Evolutionary conservation across 2,329 filamentous ascomycete species (phyloP).

Genomic region (Claviceps cyperi): DNA sequence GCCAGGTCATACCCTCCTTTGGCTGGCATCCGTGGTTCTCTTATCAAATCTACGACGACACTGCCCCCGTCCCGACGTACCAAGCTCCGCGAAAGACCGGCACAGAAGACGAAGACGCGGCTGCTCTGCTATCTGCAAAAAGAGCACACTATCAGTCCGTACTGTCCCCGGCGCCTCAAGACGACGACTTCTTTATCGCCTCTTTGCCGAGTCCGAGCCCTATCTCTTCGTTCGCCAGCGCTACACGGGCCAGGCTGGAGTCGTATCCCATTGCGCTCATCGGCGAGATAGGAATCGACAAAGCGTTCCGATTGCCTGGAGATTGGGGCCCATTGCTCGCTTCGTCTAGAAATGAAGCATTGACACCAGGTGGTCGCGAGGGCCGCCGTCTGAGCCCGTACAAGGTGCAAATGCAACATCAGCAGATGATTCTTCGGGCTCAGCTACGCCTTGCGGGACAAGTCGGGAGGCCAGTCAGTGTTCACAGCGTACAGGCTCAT

Average conservation of each 20-base stretch:
- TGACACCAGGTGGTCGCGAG: conserved; percentile 59
- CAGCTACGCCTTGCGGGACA: conserved; percentile 61
- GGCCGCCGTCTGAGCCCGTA: conserved; percentile 53
- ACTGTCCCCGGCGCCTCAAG: conserved; percentile 37
- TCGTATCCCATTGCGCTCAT: conserved; percentile 50
- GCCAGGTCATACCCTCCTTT: conserved; percentile 49
- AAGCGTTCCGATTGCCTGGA: conserved; percentile 58
- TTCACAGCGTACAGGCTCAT: conserved; percentile 65
- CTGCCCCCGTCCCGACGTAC: conserved; percentile 22
- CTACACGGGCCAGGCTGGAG: conserved; percentile 40
- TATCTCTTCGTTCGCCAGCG: conserved; percentile 41
- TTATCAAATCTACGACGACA: conserved; percentile 57
- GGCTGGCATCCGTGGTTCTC: conserved; percentile 86
- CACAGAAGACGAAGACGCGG: conserved; percentile 7
- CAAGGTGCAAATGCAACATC: conserved; percentile 53
- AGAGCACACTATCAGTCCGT: conserved; percentile 51
- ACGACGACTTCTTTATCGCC: conserved; percentile 31
- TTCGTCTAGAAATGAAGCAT: conserved; percentile 14
- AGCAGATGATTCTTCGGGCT: conserved; percentile 47
- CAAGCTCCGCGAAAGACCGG: conserved; percentile 10
- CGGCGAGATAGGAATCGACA: conserved; percentile 67
- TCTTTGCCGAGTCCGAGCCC: conserved; percentile 45
- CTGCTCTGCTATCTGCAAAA: conserved; percentile 23
- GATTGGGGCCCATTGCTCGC: conserved; percentile 29
- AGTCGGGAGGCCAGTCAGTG: conserved; percentile 47